Conservation (phyloP, 495 filamentous ascomycete genomes). For the Aspergillus panamensis region DNA sequence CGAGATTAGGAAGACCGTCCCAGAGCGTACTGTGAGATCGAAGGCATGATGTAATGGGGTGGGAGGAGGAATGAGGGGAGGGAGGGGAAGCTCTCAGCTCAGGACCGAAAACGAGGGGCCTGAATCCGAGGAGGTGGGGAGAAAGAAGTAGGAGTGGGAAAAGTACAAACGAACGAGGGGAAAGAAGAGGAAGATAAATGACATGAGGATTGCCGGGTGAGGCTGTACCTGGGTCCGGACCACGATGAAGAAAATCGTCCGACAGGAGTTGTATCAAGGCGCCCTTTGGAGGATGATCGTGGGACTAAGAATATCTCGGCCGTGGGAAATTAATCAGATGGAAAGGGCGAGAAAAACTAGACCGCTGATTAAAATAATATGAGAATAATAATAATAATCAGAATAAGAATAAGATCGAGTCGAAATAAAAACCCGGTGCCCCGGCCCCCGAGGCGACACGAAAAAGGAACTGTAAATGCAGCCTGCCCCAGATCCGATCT, state of each 20-base stretch:
- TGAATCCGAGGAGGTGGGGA: neutral
- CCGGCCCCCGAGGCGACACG: too few species aligned
- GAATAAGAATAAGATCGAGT: neutral
- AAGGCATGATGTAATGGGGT: conserved; percentile 14
- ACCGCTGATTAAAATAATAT: conserved; percentile 1
- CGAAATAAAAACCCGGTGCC: conserved; percentile 10
- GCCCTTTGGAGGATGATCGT: neutral
- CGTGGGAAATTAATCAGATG: neutral
- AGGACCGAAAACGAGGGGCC: neutral
- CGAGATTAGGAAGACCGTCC: conserved; percentile 13
- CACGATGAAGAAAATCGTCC: neutral
- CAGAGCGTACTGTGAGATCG: conserved; percentile 6
- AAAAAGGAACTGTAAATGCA: conserved; percentile 4
- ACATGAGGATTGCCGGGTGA: conserved; percentile 1
- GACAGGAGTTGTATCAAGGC: neutral
- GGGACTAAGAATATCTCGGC: neutral
- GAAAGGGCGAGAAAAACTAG: neutral
- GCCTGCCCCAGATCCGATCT: conserved; percentile 8
- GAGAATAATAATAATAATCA: neutral
- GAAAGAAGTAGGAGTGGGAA: neutral
- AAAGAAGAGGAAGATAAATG: conserved; percentile 2
- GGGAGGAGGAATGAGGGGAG: conserved; percentile 1
- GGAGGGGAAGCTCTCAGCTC: neutral
- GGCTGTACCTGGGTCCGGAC: neutral
- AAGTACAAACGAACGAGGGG: conserved; percentile 2